phyloP scores from a whole-genome alignment of 345 rosid genomes.

The Eucalyptus sideroxylon region DNA sequence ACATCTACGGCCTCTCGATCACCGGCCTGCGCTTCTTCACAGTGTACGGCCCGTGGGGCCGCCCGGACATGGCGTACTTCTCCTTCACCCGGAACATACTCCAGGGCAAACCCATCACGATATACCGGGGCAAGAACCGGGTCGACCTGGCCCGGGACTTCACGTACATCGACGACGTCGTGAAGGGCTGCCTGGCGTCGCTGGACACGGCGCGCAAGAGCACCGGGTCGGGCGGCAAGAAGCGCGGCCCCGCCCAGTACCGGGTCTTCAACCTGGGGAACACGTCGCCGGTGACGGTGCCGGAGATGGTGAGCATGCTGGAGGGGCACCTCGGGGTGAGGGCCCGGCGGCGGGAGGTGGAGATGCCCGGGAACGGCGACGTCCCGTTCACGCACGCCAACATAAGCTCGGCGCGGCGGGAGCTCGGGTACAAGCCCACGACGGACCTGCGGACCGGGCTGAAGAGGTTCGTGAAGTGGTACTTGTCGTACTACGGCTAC shows the following conservation, averaged over 20 bases:
- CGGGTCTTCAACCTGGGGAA: conserved; percentile 69
- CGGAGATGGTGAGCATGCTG: conserved; percentile 48
- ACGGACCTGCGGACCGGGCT: conserved; percentile 86
- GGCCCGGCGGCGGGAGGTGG: conserved; percentile 44
- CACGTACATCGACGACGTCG: conserved; percentile 76
- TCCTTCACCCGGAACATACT: conserved; percentile 49
- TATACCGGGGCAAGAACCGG: conserved; percentile 56
- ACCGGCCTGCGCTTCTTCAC: conserved; percentile 80
- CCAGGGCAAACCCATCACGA: conserved; percentile 66
- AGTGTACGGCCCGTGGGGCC: conserved; percentile 82
- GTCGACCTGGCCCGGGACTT: conserved; percentile 72
- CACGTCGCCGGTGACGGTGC: conserved; percentile 79
- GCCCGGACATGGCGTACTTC: conserved; percentile 91
- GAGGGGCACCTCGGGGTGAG: conserved; percentile 59
- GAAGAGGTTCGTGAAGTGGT: conserved; percentile 75
- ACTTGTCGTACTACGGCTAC: conserved; percentile 67
- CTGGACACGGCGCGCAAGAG: conserved; percentile 59
- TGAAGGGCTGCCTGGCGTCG: conserved; percentile 65
- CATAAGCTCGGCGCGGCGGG: conserved; percentile 49
- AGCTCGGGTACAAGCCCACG: conserved; percentile 67
- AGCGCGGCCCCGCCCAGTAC: conserved; percentile 48
- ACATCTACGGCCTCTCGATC: conserved; percentile 67
- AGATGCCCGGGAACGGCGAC: conserved; percentile 93
- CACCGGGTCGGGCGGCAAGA: conserved; percentile 81
- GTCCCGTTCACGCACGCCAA: conserved; percentile 83